phyloP scores from a whole-genome alignment of 176 grass and related monocot species.

The Bolboschoenus planiculmis region DNA sequence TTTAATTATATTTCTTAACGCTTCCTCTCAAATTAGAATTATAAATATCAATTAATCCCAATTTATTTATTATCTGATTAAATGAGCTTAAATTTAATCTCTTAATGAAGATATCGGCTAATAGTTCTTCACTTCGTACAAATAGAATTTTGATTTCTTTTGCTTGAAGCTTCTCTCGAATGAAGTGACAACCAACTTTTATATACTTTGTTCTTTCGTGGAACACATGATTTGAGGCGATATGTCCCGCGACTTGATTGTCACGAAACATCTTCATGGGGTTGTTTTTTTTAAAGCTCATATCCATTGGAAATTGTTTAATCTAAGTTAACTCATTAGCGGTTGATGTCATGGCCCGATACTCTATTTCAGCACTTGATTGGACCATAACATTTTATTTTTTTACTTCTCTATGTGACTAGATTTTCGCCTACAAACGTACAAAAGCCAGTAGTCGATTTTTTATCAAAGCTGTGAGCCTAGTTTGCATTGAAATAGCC shows the following conservation, averaged over 20 bases:
- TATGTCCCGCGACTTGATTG: not conserved
- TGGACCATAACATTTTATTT: no score
- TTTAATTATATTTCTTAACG: no score
- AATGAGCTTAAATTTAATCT: not conserved
- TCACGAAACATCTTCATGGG: not conserved
- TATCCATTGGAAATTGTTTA: not conserved
- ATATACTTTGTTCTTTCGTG: not conserved
- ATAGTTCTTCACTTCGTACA: not conserved
- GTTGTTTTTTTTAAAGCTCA: not conserved
- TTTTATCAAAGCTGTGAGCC: no score
- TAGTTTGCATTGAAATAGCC: no score
- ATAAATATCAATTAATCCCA: not conserved
- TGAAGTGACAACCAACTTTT: not conserved
- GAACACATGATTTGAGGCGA: not conserved
- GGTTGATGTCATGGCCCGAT: not conserved
- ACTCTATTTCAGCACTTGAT: not conserved
- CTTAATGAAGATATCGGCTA: not conserved
- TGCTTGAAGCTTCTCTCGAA: not conserved
- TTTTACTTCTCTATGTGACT: no score
- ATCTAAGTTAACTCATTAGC: not conserved
- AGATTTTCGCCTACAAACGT: no score
- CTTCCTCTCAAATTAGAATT: not conserved
- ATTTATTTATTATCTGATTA: not conserved
- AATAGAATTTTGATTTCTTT: not conserved
- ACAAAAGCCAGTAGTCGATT: no score